Percentiles rank a stretch among this genome's conserved stretches.
Evolutionary conservation across 2,329 filamentous ascomycete genomes (phyloP).

Genomic region (Xylariaceae sp.): DNA sequence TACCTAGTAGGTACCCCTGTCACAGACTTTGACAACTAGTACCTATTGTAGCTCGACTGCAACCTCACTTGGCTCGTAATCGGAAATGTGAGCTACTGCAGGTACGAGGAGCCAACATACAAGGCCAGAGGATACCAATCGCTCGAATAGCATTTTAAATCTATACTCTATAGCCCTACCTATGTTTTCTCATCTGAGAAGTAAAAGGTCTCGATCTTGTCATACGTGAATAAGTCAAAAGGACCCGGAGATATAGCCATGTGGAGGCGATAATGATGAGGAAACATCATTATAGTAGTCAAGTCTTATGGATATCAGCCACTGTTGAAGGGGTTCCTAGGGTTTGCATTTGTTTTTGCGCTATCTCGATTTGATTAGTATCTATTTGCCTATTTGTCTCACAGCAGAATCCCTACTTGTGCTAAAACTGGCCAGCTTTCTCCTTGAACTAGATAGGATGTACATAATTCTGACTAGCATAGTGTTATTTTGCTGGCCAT

Average conservation of each 20-base stretch:
- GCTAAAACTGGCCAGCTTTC: neutral
- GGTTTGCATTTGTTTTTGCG: neutral
- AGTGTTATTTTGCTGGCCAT: no score
- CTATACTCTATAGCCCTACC: no score
- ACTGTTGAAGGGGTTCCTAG: neutral
- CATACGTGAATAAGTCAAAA: neutral
- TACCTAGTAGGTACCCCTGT: no score
- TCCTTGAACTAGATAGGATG: neutral
- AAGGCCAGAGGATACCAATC: no score
- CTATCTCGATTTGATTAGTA: neutral
- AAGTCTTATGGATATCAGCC: neutral
- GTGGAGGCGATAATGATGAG: neutral
- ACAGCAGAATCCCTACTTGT: neutral
- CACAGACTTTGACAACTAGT: no score
- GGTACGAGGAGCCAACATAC: no score
- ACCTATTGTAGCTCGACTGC: no score
- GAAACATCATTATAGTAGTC: conserved; percentile 6
- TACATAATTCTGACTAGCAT: no score
- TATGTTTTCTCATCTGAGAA: no score
- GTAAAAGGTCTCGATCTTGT: conserved; percentile 1
- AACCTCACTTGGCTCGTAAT: no score
- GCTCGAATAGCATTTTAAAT: no score
- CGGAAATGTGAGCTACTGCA: no score
- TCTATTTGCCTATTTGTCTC: neutral
- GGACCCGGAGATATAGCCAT: conserved; percentile 2